Conservation (phyloP, 2,329 filamentous ascomycete species). For the Cercospora zeae-maydis region DNA sequence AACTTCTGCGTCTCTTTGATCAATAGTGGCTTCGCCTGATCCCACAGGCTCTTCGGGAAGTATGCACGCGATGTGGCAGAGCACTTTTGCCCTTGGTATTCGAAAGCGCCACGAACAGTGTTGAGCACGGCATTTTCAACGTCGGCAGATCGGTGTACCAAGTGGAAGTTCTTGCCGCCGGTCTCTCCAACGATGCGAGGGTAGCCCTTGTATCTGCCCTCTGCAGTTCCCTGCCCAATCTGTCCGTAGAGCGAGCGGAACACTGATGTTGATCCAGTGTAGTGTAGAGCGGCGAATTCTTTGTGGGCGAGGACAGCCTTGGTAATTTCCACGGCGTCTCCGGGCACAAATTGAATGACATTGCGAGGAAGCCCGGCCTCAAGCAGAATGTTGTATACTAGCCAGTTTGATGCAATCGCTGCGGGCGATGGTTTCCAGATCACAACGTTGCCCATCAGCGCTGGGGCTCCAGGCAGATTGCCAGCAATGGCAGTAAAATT, state of each 20-base stretch:
- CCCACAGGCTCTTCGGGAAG: slow-evolving; percentile 70
- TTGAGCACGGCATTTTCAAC: slow-evolving; percentile 74
- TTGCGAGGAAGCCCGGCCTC: slow-evolving; percentile 86
- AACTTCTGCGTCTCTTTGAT: slow-evolving; percentile 66
- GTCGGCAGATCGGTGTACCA: slow-evolving; percentile 74
- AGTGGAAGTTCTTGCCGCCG: slow-evolving; percentile 89
- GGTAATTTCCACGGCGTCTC: slow-evolving; percentile 80
- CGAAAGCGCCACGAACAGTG: slow-evolving; percentile 81
- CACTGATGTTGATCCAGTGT: slow-evolving; percentile 86
- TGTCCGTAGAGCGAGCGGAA: slow-evolving; percentile 86
- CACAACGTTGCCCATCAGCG: slow-evolving; percentile 89
- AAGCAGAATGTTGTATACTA: slow-evolving; percentile 83
- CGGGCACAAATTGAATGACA: slow-evolving; percentile 91
- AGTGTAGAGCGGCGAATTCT: slow-evolving; percentile 87
- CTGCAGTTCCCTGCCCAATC: slow-evolving; percentile 76
- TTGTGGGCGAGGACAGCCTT: slow-evolving; percentile 70
- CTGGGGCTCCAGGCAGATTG: slow-evolving; percentile 78
- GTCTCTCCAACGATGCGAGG: slow-evolving; percentile 88
- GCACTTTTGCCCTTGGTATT: slow-evolving; percentile 91
- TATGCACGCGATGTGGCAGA: slow-evolving; percentile 79
- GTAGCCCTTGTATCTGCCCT: slow-evolving; percentile 79
- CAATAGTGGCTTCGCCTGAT: slow-evolving; percentile 65
- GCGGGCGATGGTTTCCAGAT: slow-evolving; percentile 94
- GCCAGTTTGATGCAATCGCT: slow-evolving; percentile 85
- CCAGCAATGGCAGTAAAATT: slow-evolving; percentile 96